Evolutionary conservation across 306 rosid genomes (phyloP).

Genomic region (Vigna reflexopilosa): DNA sequence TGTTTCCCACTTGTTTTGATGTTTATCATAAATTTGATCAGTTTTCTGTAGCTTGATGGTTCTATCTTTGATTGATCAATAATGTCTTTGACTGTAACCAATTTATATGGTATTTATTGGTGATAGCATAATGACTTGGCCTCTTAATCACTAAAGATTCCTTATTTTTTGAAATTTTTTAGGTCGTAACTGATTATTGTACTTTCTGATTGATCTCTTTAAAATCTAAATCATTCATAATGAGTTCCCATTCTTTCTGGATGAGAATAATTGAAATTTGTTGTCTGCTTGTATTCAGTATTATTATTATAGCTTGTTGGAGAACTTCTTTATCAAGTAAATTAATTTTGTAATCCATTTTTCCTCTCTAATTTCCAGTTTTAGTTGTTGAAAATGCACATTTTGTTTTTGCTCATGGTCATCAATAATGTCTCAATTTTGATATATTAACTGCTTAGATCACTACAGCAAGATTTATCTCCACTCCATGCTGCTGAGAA

Average conservation of each 20-base stretch:
- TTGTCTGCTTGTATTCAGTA: constrained; percentile 16
- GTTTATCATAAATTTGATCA: background rate
- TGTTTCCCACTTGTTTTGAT: too few species aligned
- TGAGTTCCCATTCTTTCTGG: constrained; percentile 7
- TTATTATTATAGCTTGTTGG: background rate
- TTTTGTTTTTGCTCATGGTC: background rate
- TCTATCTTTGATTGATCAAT: constrained; percentile 20
- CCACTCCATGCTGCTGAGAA: constrained; percentile 8
- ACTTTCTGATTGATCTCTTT: constrained; percentile 1
- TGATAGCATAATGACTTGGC: background rate
- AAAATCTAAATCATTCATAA: constrained; percentile 24
- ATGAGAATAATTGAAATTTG: constrained; percentile 22
- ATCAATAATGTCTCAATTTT: background rate
- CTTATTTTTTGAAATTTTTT: background rate
- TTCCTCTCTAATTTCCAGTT: constrained; percentile 4
- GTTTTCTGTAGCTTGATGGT: constrained; percentile 23
- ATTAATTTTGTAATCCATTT: constrained; percentile 8
- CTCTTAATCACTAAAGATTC: constrained; percentile 6
- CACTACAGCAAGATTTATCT: constrained; percentile 22
- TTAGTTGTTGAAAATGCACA: constrained; percentile 21
- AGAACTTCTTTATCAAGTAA: background rate
- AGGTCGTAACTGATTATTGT: constrained; percentile 33
- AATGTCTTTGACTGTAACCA: constrained; percentile 3
- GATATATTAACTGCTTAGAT: constrained; percentile 11
- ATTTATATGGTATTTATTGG: constrained; percentile 25